phyloP scores from a whole-genome alignment of 495 filamentous ascomycete genomes.

The Hyaloscypha bicolor region DNA sequence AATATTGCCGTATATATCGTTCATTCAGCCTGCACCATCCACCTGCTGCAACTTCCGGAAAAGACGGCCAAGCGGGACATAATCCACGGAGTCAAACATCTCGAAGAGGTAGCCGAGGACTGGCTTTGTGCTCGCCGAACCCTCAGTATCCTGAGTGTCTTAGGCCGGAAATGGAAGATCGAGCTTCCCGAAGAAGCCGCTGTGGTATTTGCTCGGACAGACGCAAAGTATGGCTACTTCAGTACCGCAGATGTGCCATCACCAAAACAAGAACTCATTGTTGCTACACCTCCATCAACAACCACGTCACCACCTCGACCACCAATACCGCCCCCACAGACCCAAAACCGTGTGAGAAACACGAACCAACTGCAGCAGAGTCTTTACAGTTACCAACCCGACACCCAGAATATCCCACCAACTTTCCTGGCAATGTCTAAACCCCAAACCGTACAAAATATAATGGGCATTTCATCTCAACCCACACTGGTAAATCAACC shows the following conservation, averaged over 20 bases:
- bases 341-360: not conserved
- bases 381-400: conserved; percentile 24
- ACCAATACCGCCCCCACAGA: conserved; percentile 12
- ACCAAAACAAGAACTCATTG: conserved; percentile 35
- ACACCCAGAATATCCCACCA: conserved; percentile 7
- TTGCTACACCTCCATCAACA: conserved; percentile 23
- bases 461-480: not conserved
- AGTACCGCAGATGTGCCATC: conserved; percentile 59
- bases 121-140: conserved; percentile 92
- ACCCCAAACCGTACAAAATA: not conserved
- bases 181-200: conserved; percentile 83
- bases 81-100: conserved; percentile 83
- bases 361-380: conserved; percentile 26
- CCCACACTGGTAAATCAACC: not conserved
- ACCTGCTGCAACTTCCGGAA: conserved; percentile 89
- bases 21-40: conserved; percentile 91
- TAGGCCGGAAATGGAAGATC: conserved; percentile 87
- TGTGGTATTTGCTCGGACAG: conserved; percentile 66
- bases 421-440: not conserved
- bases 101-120: conserved; percentile 94
- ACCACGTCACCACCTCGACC: conserved; percentile 17
- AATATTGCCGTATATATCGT: conserved; percentile 95
- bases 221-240: conserved; percentile 56
- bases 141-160: conserved; percentile 78
- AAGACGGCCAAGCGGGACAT: conserved; percentile 88